phyloP scores from a whole-genome alignment of 805 yeast species.

The Saccharomycopsis guyanensis region DNA sequence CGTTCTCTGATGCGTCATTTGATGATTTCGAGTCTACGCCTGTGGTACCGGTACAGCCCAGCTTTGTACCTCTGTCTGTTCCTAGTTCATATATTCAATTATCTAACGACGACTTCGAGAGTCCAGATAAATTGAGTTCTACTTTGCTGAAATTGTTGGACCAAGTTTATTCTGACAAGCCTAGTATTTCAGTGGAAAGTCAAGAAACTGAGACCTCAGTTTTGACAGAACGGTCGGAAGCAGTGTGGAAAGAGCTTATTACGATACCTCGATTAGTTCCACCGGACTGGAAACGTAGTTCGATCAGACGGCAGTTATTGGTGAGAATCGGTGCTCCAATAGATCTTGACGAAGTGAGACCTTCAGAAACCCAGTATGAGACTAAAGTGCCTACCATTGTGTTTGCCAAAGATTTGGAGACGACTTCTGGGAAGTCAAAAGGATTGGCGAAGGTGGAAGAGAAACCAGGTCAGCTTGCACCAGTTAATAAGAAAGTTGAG shows the following conservation, averaged over 20 bases:
- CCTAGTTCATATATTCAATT: no score
- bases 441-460: not conserved
- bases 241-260: slow-evolving; percentile 41
- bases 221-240: slow-evolving; percentile 30
- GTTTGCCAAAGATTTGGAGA: not conserved
- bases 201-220: slow-evolving; percentile 4
- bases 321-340: slow-evolving; percentile 67
- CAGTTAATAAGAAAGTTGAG: not conserved
- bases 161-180: not conserved
- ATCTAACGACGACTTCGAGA: no score
- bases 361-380: slow-evolving; percentile 16
- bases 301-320: slow-evolving; percentile 55
- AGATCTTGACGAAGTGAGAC: slow-evolving; percentile 51
- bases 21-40: slow-evolving; percentile 26
- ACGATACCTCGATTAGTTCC: slow-evolving; percentile 44
- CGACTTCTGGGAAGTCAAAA: no score
- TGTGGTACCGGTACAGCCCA: no score
- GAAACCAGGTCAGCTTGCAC: not conserved
- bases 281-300: slow-evolving; percentile 62
- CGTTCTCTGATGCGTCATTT: slow-evolving; percentile 30
- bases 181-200: not conserved
- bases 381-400: not conserved
- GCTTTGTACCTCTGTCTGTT: no score
- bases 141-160: slow-evolving; percentile 1
- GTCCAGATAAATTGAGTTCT: no score